These are phyloP conservation scores for Russula brevipes DNA, from an alignment of 768 basidiomycete species.

Conservation along the genomic window DNA sequence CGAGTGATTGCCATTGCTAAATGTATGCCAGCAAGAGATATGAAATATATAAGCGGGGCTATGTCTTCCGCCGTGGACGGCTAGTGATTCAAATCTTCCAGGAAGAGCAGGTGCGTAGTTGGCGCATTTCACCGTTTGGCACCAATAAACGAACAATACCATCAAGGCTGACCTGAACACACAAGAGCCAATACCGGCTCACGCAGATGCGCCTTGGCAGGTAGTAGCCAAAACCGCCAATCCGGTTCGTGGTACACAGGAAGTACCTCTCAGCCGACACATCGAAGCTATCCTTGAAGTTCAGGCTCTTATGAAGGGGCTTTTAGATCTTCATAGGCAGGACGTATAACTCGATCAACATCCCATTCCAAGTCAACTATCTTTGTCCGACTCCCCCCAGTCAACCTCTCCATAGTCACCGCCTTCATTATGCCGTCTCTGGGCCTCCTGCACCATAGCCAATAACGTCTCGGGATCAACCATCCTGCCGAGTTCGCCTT, in stretches of 20 bases:
- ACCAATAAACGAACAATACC: not conserved
- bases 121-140: not conserved
- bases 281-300: constrained; percentile 77
- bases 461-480: constrained; percentile 41
- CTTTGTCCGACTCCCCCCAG: constrained; percentile 44
- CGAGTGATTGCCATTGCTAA: constrained; percentile 1
- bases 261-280: constrained; percentile 62
- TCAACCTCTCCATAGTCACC: constrained; percentile 45
- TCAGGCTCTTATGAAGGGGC: constrained; percentile 78
- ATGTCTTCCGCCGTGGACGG: constrained; percentile 63
- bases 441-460: constrained; percentile 39
- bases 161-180: constrained; percentile 67
- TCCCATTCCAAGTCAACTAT: constrained; percentile 15
- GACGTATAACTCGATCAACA: constrained; percentile 44
- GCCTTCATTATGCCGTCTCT: constrained; percentile 29
- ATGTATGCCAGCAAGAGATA: constrained; percentile 48
- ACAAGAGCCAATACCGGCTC: constrained; percentile 70
- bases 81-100: constrained; percentile 80
- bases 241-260: constrained; percentile 73
- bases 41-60: constrained; percentile 79
- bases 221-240: constrained; percentile 82
- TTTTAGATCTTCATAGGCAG: constrained; percentile 70
- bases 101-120: constrained; percentile 61
- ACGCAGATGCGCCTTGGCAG: constrained; percentile 78
- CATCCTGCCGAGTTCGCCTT: constrained; percentile 35